Conservation (phyloP, 495 filamentous ascomycete species). For the Cetradonia linearis region DNA sequence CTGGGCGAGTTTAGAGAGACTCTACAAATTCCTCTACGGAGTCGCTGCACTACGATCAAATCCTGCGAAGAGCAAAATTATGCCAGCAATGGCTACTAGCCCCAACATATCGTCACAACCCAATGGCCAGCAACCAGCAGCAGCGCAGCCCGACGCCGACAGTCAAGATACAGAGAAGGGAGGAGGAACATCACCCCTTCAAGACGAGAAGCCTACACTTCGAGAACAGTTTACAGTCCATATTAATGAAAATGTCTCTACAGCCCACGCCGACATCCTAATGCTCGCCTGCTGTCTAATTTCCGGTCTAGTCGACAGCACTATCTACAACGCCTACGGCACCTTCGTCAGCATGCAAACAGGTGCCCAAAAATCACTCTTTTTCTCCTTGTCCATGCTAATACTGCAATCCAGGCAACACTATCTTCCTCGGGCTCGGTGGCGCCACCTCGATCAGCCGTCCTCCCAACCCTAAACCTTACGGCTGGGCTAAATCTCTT, state of each 20-base stretch:
- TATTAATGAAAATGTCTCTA: conserved; percentile 30
- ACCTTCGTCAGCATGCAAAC: conserved; percentile 50
- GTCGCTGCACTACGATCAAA: not conserved
- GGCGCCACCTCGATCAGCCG: conserved; percentile 40
- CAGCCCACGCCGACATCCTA: conserved; percentile 34
- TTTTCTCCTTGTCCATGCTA: not conserved
- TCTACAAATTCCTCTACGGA: too few relatives aligned
- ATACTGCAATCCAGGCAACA: conserved; percentile 38
- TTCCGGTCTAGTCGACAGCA: conserved; percentile 43
- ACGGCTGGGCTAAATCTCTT: conserved; percentile 55
- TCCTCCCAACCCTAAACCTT: conserved; percentile 34
- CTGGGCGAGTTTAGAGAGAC: too few relatives aligned
- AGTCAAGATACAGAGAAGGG: not conserved
- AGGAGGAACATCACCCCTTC: not conserved
- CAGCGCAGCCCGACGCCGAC: not conserved
- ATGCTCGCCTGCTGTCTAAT: conserved; percentile 40
- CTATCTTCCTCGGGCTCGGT: conserved; percentile 56
- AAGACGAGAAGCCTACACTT: not conserved
- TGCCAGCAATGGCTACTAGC: not conserved
- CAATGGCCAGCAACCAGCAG: not conserved
- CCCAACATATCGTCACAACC: not conserved
- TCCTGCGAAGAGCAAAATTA: not conserved
- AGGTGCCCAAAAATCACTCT: conserved; percentile 26
- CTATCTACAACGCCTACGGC: conserved; percentile 44
- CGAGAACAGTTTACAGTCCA: conserved; percentile 10